Evolutionary conservation across 1,139 yeast genomes (phyloP), one percentile per base, ranked within the genome.

Genomic region (Geotrichum restrictum): DNA sequence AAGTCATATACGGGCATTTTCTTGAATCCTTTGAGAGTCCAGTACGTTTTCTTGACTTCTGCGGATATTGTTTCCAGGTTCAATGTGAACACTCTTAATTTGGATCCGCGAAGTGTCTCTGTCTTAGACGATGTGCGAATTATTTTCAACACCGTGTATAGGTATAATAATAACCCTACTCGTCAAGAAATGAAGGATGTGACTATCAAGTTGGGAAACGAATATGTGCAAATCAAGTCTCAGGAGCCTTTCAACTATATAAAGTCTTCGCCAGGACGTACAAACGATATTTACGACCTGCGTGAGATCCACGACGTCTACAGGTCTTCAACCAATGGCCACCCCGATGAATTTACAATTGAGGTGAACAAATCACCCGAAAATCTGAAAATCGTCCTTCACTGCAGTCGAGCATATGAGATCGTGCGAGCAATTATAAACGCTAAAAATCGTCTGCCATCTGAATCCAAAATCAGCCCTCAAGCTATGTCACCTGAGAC

Each of bases 121-220:
- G 56, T 57, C n/a, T 54, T 62, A 5, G 51, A 48, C n/a, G 68
- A 64, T 50, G 58, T 51, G 2, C 51, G 62, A 11, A 45, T 57
- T 55, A 63, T 53, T 11, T 62, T 53, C 41, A 39, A 56, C 24
- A 56, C 59, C 11, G 59, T 58, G 7, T 46, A 36, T 7, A 47
- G 42, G 33, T 45, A 51, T 31, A n/a, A n/a, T n/a, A n/a, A n/a
- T n/a, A 42, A 54, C 24, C 19, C 50, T 11, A 48, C 22, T 24
- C 48, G 41, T 48, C 56, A 44, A 13, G 45, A 21, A 8, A 36
- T 39, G 33, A 44, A 10, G 21, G 21, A 29, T 8, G 84, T 85
- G 1, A 76, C 79, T 0, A 58, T 88, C 54, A 81, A 81, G 60
- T 76, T 88, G 55, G 96, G 96, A 8, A 77, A 84, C 52, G 82